phyloP scores from a whole-genome alignment of 2,329 filamentous ascomycete genomes.

The Ceratocystis alfenasii region DNA sequence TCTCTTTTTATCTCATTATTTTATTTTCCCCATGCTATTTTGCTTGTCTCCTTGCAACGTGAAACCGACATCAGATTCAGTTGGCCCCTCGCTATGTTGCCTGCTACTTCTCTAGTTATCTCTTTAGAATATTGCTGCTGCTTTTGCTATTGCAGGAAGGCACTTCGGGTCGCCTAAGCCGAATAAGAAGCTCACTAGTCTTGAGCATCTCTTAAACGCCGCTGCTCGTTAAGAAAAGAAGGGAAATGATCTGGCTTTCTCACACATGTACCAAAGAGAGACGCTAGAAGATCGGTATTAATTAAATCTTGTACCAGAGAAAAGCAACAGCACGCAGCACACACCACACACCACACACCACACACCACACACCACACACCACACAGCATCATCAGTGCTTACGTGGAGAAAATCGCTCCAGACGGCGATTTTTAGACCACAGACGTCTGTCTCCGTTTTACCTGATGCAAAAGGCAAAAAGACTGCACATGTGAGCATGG shows the following conservation, averaged over 20 bases:
- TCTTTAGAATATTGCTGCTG: background rate
- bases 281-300: constrained; percentile 10
- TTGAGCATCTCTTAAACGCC: background rate
- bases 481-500: background rate
- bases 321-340: background rate
- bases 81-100: background rate
- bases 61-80: constrained; percentile 6
- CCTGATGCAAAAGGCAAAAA: background rate
- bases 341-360: no score
- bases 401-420: background rate
- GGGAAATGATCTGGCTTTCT: background rate
- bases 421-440: background rate
- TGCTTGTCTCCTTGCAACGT: background rate
- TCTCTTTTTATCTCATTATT: no score
- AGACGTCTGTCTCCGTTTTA: background rate
- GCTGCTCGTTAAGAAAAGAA: constrained; percentile 1
- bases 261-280: background rate
- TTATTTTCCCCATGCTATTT: background rate
- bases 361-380: background rate
- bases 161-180: background rate
- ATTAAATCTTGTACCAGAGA: background rate
- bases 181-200: background rate
- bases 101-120: background rate
- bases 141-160: background rate
- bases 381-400: background rate